A percentile compares a stretch with the other conserved stretches of the same genome.
phyloP scores from a whole-genome alignment of 73 alveolate genomes.

The Symbiodinium natans region DNA sequence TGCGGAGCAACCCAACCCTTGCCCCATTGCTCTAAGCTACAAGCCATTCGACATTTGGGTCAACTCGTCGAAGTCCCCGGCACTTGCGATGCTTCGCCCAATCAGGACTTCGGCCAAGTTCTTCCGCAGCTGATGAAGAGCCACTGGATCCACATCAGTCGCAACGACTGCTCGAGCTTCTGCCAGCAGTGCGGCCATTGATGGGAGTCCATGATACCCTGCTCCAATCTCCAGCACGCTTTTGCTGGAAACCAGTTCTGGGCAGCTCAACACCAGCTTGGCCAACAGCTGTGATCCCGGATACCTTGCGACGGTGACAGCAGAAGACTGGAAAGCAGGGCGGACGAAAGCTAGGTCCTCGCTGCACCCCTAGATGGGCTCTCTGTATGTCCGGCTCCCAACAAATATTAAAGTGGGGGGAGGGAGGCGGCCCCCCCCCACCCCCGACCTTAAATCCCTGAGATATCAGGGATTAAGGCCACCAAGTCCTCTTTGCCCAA shows the following conservation, averaged over 20 bases:
- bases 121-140: slow-evolving; percentile 36
- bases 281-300: slow-evolving; percentile 25
- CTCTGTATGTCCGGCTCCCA: too few relatives aligned
- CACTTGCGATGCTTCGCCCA: not conserved
- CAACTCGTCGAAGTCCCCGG: not conserved
- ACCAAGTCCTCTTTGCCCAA: too few relatives aligned
- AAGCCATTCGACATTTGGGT: not conserved
- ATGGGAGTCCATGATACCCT: slow-evolving; percentile 54
- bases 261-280: slow-evolving; percentile 30
- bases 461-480: too few relatives aligned
- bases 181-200: not conserved
- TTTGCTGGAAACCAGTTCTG: not conserved
- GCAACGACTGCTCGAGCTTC: not conserved
- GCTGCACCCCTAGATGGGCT: too few relatives aligned
- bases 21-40: not conserved
- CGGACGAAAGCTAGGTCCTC: too few relatives aligned
- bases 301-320: not conserved
- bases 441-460: too few relatives aligned
- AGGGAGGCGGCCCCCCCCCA: too few relatives aligned
- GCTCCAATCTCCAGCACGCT: slow-evolving; percentile 46
- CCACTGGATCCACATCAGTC: slow-evolving; percentile 20
- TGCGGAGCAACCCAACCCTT: not conserved
- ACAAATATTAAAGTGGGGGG: too few relatives aligned
- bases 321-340: too few relatives aligned
- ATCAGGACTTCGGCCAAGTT: not conserved